Evolutionary conservation across 371 early-diverging fungal genomes (phyloP), one percentile per base, ranked within the genome.

Genomic region (Chytridium lagenaria): DNA sequence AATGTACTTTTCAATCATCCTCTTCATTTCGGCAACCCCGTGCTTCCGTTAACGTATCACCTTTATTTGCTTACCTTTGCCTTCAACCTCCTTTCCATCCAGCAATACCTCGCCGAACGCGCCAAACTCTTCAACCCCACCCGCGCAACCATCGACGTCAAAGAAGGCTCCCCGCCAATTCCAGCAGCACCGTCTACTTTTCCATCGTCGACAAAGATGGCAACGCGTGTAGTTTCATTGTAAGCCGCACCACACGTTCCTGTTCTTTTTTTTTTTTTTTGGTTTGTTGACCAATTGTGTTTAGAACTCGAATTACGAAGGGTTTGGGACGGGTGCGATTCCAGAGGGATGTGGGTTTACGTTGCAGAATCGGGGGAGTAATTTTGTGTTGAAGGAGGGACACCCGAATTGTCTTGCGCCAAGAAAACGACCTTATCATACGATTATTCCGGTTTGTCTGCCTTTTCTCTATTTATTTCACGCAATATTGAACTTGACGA

Each of bases 401-500:
- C 85, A 88, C 78, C 88, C 91, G 10, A 94, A 94, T 78, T 83
- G 88, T 63, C 76, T 92, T 59, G 92, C 77, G 33, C 91, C 92
- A 0, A 64, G 75, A n/a, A 94, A 93, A 77, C 81, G 94, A n/a
- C 92, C 94, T 0, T 92, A 91, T 67, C 94, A 94, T 81, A 94
- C 94, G 0, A 93, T 94, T 44, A 92, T 93, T 61, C 92, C 92
- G 12, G 90, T 50, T 30, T 12, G 82, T 80, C 69, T 83, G 86
- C 50, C 83, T 81, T 44, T 88, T 86, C 74, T 88, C 89, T 26
- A 83, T 85, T 82, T 36, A 16, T 52, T 31, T 61, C n/a, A n/a
- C n/a, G n/a, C n/a, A n/a, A n/a, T n/a, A n/a, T n/a, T n/a, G n/a
- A n/a, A n/a, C n/a, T n/a, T n/a, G n/a, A n/a, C n/a, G n/a, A n/a